Evolutionary conservation across 306 rosid genomes (phyloP), one percentile per base, ranked within the genome.

Genomic region (Urtica urens): DNA sequence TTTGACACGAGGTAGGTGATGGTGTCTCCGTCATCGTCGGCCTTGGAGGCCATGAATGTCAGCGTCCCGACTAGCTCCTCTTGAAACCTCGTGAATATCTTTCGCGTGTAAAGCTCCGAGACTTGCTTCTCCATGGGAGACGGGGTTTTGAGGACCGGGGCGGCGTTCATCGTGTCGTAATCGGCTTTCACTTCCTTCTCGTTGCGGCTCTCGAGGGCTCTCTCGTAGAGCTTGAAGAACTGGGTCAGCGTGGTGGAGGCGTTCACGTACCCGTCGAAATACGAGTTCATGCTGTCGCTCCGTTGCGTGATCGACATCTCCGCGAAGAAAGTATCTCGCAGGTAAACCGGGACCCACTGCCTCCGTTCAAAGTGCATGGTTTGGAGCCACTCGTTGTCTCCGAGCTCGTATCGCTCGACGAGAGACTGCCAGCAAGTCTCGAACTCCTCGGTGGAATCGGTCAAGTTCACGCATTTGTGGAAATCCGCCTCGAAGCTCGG

Each of bases 41-140:
- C 77, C 73, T 81, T 79, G 34, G 84, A 68, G 53, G 96, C 99
- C 78, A 77, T 90, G 72, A 85, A 67, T 58, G 96, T 90, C 59
- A 90, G 67, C 1, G 99, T 90, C 59, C 99, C 95, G 35, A 90
- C 87, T 48, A 90, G 71, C 79, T 90, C 99, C 72, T 90, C 95
- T 69, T 90, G 99, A 62, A 90, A 90, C 71, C 99, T 79, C 53
- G 49, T 58, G 63, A 90, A 90, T 54, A 90, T 62, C 46, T 82
- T 90, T 64, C 93, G 74, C 1, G 99, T 79, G 73, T 92, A 92
- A 54, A 81, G 84, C 65, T 75, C 93, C 23, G 99, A 92, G 43
- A 77, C 94, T 67, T 92, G 99, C 78, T 79, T 92, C 66, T 92
- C 99, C 99, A 77, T 92, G 46, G 99, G 99, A 57, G 99, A 92